A percentile compares a stretch with the other conserved stretches of the same genome.
Evolutionary conservation across 208 protist species (phyloP).

Genomic region (Trypanosomatidae sp.): DNA sequence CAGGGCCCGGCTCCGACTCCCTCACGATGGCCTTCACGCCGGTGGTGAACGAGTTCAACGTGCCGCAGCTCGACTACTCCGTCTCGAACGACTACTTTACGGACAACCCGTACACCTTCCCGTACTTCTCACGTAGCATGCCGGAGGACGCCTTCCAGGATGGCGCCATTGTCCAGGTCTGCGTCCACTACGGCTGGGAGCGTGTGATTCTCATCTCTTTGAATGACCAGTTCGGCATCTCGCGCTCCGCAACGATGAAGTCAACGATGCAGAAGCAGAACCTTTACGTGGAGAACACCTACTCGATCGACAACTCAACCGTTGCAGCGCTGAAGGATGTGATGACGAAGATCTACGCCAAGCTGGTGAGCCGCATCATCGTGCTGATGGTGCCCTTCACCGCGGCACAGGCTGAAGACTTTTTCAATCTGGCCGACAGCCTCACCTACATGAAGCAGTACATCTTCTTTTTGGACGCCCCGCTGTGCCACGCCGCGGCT

Average conservation of each 20-base stretch:
- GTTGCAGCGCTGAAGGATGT: constrained; percentile 21
- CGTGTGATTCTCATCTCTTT: constrained; percentile 72
- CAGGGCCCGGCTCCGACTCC: constrained; percentile 53
- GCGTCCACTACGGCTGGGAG: constrained; percentile 78
- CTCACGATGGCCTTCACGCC: constrained; percentile 64
- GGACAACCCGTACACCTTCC: constrained; percentile 51
- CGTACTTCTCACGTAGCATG: constrained; percentile 76
- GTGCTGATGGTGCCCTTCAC: constrained; percentile 52
- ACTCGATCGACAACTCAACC: constrained; percentile 35
- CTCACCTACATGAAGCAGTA: constrained; percentile 73
- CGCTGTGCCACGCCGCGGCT: constrained; percentile 65
- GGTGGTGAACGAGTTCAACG: constrained; percentile 76
- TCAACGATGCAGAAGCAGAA: constrained; percentile 55
- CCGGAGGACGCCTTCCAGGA: constrained; percentile 52
- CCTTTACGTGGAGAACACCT: constrained; percentile 71
- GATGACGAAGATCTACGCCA: constrained; percentile 73
- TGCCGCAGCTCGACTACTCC: constrained; percentile 81
- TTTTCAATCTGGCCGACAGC: constrained; percentile 57
- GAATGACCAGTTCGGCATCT: constrained; percentile 61
- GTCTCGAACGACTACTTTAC: constrained; percentile 63
- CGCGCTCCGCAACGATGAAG: constrained; percentile 35
- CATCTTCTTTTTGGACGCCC: constrained; percentile 65
- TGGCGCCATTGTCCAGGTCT: constrained; percentile 58
- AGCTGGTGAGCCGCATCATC: constrained; percentile 66
- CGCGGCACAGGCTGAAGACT: constrained; percentile 46